Evolutionary conservation across 768 basidiomycete genomes (phyloP).

Genomic region (Clathrus columnatus): DNA sequence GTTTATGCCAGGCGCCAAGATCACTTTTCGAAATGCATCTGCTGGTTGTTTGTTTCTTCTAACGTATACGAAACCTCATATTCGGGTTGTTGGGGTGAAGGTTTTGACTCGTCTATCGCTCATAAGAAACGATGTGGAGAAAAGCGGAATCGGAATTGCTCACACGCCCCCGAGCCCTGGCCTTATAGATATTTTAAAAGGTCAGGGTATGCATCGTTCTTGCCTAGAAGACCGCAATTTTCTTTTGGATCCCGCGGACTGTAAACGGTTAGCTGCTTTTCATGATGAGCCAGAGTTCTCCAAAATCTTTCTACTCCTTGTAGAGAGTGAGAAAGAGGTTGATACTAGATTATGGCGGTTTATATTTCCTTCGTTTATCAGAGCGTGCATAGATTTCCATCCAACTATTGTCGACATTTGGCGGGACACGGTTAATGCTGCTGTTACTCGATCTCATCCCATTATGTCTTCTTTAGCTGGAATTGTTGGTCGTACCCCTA

Average conservation of each 20-base stretch:
- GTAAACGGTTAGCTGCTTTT: constrained; percentile 47
- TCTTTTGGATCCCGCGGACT: constrained; percentile 50
- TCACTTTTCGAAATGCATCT: constrained; percentile 54
- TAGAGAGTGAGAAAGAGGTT: constrained; percentile 56
- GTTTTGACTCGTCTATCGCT: constrained; percentile 49
- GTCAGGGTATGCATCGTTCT: constrained; percentile 33
- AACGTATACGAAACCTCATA: constrained; percentile 40
- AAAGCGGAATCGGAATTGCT: not conserved
- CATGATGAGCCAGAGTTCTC: constrained; percentile 51
- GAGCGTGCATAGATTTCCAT: constrained; percentile 41
- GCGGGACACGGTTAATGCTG: constrained; percentile 59
- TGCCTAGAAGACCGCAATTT: constrained; percentile 60
- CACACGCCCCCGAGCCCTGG: constrained; percentile 10
- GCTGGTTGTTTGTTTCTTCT: constrained; percentile 70
- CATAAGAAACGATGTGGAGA: constrained; percentile 39
- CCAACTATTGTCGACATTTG: constrained; percentile 39
- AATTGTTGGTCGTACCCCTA: constrained; percentile 49
- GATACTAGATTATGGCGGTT: constrained; percentile 72
- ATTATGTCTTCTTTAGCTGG: constrained; percentile 68
- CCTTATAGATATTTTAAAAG: constrained; percentile 48
- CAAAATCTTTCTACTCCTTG: constrained; percentile 58
- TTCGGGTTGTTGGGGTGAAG: constrained; percentile 55
- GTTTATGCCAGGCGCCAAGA: constrained; percentile 33
- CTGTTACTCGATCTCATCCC: constrained; percentile 62
- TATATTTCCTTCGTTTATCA: constrained; percentile 58